phyloP scores from a whole-genome alignment of 179 eudicot genomes.

The Camellia oleifera region DNA sequence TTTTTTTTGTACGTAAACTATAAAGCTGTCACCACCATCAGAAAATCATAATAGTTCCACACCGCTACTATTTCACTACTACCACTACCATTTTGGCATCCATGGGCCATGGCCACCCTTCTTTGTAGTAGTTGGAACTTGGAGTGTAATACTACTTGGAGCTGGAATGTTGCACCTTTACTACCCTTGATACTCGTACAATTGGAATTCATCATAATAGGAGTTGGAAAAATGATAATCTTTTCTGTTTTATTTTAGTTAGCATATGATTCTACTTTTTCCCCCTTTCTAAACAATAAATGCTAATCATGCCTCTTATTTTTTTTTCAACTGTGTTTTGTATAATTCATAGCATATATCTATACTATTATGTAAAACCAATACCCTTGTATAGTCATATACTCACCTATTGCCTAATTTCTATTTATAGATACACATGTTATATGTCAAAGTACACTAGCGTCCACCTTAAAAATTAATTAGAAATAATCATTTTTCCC shows the following conservation, averaged over 20 bases:
- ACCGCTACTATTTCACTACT: too few species aligned
- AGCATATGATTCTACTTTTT: not conserved
- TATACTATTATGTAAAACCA: too few species aligned
- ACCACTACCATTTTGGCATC: too few species aligned
- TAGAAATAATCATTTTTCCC: not conserved
- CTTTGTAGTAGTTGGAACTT: not conserved
- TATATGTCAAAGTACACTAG: not conserved
- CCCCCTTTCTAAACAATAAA: too few species aligned
- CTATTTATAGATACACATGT: too few species aligned
- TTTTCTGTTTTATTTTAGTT: not conserved
- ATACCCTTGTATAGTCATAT: too few species aligned
- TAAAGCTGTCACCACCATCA: constrained; percentile 1
- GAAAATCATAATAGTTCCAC: not conserved
- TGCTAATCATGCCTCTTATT: too few species aligned
- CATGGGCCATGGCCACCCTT: not conserved
- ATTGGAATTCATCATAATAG: not conserved
- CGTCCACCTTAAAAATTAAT: not conserved
- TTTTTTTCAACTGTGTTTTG: too few species aligned
- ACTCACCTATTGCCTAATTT: too few species aligned
- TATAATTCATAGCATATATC: too few species aligned
- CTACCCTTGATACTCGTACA: not conserved
- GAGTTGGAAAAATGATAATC: not conserved
- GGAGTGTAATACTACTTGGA: not conserved
- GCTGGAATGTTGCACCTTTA: not conserved
- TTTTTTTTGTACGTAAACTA: not conserved